These are phyloP conservation scores for Tylopilus rubrobrunneus DNA, from an alignment of 768 basidiomycete genomes.

Conservation along the genomic window DNA sequence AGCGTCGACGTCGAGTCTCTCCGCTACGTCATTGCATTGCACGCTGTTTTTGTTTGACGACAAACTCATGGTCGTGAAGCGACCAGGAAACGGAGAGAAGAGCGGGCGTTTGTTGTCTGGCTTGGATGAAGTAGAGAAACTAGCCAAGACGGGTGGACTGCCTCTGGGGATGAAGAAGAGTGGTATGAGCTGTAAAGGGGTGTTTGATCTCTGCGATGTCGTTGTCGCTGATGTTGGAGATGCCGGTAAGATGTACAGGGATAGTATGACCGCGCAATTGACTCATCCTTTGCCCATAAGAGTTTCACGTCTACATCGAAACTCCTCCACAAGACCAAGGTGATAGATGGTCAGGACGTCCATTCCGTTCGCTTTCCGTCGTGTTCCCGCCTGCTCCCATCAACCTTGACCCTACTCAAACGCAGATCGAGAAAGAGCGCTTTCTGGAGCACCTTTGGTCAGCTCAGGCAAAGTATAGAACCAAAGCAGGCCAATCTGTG, in stretches of 20 bases:
- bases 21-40: conserved; percentile 62
- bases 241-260: conserved; percentile 52
- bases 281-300: conserved; percentile 38
- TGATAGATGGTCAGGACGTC: conserved; percentile 84
- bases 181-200: conserved; percentile 79
- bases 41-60: conserved; percentile 94
- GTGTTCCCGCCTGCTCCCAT: conserved; percentile 70
- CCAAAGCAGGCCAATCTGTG: conserved; percentile 69
- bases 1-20: conserved; percentile 39
- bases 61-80: conserved; percentile 86
- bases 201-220: conserved; percentile 81
- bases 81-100: conserved; percentile 73
- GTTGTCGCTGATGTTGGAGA: conserved; percentile 83
- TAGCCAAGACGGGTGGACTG: conserved; percentile 59
- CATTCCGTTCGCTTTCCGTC: conserved; percentile 75
- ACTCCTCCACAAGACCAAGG: conserved; percentile 75
- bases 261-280: neutral
- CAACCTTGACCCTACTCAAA: conserved; percentile 62
- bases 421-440: conserved; percentile 66
- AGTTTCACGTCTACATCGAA: conserved; percentile 83
- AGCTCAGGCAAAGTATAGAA: conserved; percentile 77
- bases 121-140: conserved; percentile 72
- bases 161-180: conserved; percentile 69
- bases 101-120: conserved; percentile 69
- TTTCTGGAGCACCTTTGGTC: conserved; percentile 91